Base-by-base conservation (phyloP, 164 flowering plant genomes). In the Protea cynaroides region DNA sequence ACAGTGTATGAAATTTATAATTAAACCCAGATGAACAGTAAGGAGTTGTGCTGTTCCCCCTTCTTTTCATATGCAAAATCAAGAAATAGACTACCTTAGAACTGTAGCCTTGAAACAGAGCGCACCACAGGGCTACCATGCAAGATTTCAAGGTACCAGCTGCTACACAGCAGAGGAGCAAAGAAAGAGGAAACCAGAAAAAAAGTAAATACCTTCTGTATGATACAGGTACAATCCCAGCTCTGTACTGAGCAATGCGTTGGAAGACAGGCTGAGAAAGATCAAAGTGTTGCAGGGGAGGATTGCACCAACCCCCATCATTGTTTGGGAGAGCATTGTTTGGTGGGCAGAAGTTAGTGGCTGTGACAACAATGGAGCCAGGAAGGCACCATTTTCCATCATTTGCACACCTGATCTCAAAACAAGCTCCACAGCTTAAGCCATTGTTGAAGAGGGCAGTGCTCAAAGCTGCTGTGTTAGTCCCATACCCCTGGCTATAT, bases 301-400 rank as follows among this genome's bases (percentile, higher is more conserved):
- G 88, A 73, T 83, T 80, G 69, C 96, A 88, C 94, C 96, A 90
- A 17, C 92, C 90, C 0, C 92, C 92, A 13, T 69, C 74, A 63
- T 82, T 71, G 65, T 71, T 75, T 0, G 87, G 76, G 24, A 81
- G 72, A 53, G 83, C 83, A 71, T 66, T 66, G 74, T 88, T 89
- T 38, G 93, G 89, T 2, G 93, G 96, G 75, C 93, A 89, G 76
- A 87, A 84, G 57, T 90, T 90, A 34, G 96, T 90, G 66, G 92
- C 94, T 0, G 92, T 90, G 73, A 90, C 94, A 58, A 82, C 67
- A 56, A 85, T 76, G 12, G 87, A 74, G 50, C 87, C 84, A 3
- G 85, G 81, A 3, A 72, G 76, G 70, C 96, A 90, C 92, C 84
- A 84, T 53, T 59, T 70, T 8, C 75, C 76, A 59, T 83, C 88